Base-by-base conservation (phyloP, 805 yeast species). In the Wickerhamomyces subpelliculosus region DNA sequence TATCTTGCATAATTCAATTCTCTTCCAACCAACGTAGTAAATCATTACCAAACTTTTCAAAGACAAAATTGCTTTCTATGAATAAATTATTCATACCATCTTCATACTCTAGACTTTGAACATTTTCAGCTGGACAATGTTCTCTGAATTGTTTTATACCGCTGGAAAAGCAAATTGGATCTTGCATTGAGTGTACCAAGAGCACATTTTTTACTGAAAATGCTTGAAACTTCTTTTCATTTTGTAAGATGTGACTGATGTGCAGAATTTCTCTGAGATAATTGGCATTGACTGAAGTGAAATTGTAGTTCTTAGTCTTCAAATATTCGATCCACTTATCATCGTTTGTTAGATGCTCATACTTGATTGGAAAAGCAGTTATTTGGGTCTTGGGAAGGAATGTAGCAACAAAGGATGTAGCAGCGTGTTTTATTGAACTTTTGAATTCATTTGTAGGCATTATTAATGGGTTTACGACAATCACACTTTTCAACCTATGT, bases 1-100 rank as follows among this genome's bases (percentile, higher is more conserved):
- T n/a, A n/a, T n/a, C n/a, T n/a, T n/a, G n/a, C n/a, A n/a, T n/a
- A n/a, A n/a, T 9, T 29, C 14, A 47, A 9, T 46, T 45, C 24
- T 41, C 41, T 4, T 41, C 46, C 4, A 52, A 26, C 57, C 57
- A 52, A 26, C 37, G 22, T 6, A 46, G 24, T 7, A 51, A 17
- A 37, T 51, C 50, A 4, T 36, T 37, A 14, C 41, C 34, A 4
- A 49, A 37, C 16, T 37, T 34, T 11, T 39, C 40, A 27, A 41
- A 52, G 7, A 51, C 31, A 11, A 41, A 38, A 18, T 46, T 43
- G 4, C 38, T 39, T 35, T 52, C 57, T 5, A 51, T 28, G 26
- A 51, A 34, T 14, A 51, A 14, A 14, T 51, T 46, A 12, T 40
- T 40, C 38, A 39, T 31, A 9, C 55, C 55, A n/a, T 45, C 35